phyloP scores from a whole-genome alignment of 352 stramenopile genomes.

The Pythium oligandrum region DNA sequence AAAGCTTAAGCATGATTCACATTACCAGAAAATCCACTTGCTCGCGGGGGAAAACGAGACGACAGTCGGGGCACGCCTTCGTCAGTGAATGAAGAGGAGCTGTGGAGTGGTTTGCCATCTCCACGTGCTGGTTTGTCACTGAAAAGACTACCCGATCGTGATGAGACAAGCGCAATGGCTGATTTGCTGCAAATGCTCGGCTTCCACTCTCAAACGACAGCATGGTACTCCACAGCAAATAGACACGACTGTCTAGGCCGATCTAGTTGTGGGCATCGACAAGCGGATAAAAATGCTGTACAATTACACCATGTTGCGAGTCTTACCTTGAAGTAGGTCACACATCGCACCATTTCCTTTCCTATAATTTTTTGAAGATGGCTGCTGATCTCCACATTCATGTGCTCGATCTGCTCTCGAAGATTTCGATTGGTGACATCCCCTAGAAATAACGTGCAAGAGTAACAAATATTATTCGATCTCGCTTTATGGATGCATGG shows the following conservation, averaged over 20 bases:
- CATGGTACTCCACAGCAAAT: slow-evolving; percentile 67
- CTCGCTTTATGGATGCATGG: background rate
- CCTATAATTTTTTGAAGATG: slow-evolving; percentile 61
- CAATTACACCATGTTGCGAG: too few relatives aligned
- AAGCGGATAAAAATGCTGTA: too few relatives aligned
- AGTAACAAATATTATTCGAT: slow-evolving; percentile 3
- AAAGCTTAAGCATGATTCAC: too few relatives aligned
- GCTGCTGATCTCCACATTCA: slow-evolving; percentile 47
- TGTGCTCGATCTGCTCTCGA: slow-evolving; percentile 39
- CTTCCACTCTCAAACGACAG: slow-evolving; percentile 47
- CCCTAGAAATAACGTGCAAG: slow-evolving; percentile 18
- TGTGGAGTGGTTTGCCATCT: background rate
- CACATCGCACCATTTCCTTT: slow-evolving; percentile 48
- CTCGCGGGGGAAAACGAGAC: background rate
- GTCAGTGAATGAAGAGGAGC: background rate
- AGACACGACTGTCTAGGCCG: slow-evolving; percentile 53
- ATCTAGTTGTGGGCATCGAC: slow-evolving; percentile 20
- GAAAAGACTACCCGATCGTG: slow-evolving; percentile 17
- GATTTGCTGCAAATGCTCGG: slow-evolving; percentile 41
- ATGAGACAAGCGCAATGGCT: slow-evolving; percentile 29
- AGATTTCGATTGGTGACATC: slow-evolving; percentile 47
- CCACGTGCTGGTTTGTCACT: background rate
- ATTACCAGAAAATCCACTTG: slow-evolving; percentile 12
- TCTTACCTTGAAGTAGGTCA: slow-evolving; percentile 66
- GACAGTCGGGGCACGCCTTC: slow-evolving; percentile 8